phyloP scores from a whole-genome alignment of 2,329 filamentous ascomycete genomes.

The Apiospora aurea region DNA sequence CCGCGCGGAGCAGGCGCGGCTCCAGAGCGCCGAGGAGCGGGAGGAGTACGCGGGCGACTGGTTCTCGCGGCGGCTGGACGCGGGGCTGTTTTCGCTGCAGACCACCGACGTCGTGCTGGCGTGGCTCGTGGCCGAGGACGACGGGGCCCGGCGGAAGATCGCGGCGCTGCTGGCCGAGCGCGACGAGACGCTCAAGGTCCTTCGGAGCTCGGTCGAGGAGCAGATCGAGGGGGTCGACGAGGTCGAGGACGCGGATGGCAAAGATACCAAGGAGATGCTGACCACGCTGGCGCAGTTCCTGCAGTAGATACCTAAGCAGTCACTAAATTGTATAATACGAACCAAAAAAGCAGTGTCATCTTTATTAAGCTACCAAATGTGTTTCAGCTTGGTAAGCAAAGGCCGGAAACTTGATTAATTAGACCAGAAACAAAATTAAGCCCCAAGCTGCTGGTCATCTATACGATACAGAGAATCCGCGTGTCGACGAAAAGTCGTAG shows the following conservation, averaged over 20 bases:
- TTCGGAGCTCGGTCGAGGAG: slow-evolving; percentile 73
- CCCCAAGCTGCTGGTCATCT: too few relatives aligned
- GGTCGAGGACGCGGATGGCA: slow-evolving; percentile 60
- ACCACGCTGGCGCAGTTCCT: slow-evolving; percentile 59
- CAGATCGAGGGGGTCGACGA: slow-evolving; percentile 56
- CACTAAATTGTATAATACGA: not conserved
- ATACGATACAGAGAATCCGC: too few relatives aligned
- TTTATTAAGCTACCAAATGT: not conserved
- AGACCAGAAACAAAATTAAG: not conserved
- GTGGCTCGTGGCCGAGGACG: slow-evolving; percentile 92
- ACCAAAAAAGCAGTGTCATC: not conserved
- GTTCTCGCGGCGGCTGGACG: slow-evolving; percentile 79
- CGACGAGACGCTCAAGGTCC: slow-evolving; percentile 68
- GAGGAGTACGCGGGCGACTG: slow-evolving; percentile 73
- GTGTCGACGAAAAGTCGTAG: too few relatives aligned
- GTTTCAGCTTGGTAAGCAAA: too few relatives aligned
- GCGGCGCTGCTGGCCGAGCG: slow-evolving; percentile 68
- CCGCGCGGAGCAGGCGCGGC: slow-evolving; percentile 58
- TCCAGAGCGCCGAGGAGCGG: slow-evolving; percentile 59
- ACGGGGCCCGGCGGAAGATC: slow-evolving; percentile 73
- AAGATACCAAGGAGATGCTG: slow-evolving; percentile 64
- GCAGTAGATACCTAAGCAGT: slow-evolving; percentile 28
- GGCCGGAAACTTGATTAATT: not conserved
- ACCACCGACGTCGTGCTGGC: slow-evolving; percentile 84
- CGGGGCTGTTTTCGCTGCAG: slow-evolving; percentile 84